Evolutionary conservation across 2,329 filamentous ascomycete genomes (phyloP), one percentile per base, ranked within the genome.

Genomic region (Aspergillus sp.): DNA sequence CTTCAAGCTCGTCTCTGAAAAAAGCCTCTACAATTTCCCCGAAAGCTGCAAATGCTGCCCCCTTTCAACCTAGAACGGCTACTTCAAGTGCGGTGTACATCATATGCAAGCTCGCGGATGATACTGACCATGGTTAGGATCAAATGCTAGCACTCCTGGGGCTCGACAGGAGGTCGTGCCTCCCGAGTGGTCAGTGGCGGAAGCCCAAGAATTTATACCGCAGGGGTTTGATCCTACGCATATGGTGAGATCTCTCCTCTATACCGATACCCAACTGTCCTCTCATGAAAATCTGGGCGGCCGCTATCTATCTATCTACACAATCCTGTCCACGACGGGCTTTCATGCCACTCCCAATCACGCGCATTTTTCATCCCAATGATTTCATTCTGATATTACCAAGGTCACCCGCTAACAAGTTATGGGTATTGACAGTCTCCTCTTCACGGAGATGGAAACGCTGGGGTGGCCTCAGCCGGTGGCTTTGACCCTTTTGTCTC

Each of bases 41-140:
- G 1, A 92, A 96, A 75, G 89, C 91, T 55, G 93, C 89, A n/a
- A 95, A 85, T 72, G 95, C 93, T 20, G 89, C 91, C 19, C 87
- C 78, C 5, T 80, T 80, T 61, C 74, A 77, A 63, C 78, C 78
- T 24, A 74, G 78, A 67, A 67, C 67, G 61, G 66, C 73, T 45
- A 67, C 72, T 61, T 75, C 75, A 53, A 71, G 76, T 78, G 73
- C 64, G 72, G 51, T 34, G 22, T 60, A 53, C 33, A 41, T 51
- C 46, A 33, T 33, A 15, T 49, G 33, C 40, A 44, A 40, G 42
- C 12, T 46, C 41, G 19, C 54, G 30, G 30, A 24, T 42, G 4
- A 5, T 42, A 59, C 68, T 73, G 63, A 74, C 64, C 40, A 15
- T 40, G 51, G 64, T 54, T 70, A 74, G 75, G 75, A 54, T 77